Percentiles rank a stretch among this genome's conserved stretches.
These are phyloP conservation scores for Psilocybe sp. DNA, from an alignment of 768 basidiomycete genomes.

Conservation along the genomic window DNA sequence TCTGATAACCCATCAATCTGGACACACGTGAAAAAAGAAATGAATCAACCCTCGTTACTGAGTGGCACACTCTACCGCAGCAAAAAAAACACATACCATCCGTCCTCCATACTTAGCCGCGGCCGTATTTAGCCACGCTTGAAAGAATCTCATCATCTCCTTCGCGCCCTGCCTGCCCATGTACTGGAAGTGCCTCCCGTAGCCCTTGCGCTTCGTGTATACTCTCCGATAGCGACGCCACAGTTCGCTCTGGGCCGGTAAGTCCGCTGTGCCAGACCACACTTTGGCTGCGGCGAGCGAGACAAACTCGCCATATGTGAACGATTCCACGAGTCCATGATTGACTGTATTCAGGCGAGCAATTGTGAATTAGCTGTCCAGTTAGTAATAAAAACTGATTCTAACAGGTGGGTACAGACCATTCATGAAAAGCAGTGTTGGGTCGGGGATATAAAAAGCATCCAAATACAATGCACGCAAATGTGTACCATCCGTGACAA, in stretches of 20 bases:
- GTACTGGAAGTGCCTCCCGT: constrained; percentile 34
- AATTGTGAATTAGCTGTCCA: not conserved
- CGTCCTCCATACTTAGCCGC: constrained; percentile 36
- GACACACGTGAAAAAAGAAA: not conserved
- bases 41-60: not conserved
- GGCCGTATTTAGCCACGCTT: constrained; percentile 38
- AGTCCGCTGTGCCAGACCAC: constrained; percentile 32
- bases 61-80: not conserved
- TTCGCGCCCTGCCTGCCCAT: constrained; percentile 16
- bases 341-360: too few relatives aligned
- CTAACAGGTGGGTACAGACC: constrained; percentile 16
- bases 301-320: constrained; percentile 34
- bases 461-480: constrained; percentile 39
- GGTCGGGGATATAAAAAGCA: constrained; percentile 42
- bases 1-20: constrained; percentile 18
- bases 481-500: constrained; percentile 39
- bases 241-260: constrained; percentile 27
- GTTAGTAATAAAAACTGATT: not conserved
- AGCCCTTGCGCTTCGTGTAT: constrained; percentile 30
- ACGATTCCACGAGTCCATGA: constrained; percentile 36
- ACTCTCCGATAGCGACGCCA: constrained; percentile 30
- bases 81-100: constrained; percentile 15
- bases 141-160: constrained; percentile 30
- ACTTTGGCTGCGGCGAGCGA: constrained; percentile 35
- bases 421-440: constrained; percentile 38